These are phyloP conservation scores for Fusarium praegraminearum DNA, from an alignment of 2,329 filamentous ascomycete species.

Conservation along the genomic window DNA sequence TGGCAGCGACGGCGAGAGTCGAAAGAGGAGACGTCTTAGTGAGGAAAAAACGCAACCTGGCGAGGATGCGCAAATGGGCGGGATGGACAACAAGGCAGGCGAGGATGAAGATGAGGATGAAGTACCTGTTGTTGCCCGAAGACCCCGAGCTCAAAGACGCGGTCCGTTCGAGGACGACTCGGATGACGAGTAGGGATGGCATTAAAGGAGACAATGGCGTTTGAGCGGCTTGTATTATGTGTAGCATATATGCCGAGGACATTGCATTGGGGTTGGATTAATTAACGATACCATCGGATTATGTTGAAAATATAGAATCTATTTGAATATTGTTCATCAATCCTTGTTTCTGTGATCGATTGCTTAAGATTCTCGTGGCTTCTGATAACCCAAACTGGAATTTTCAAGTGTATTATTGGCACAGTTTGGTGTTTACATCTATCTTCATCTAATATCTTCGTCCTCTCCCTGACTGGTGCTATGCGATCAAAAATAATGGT, in stretches of 20 bases:
- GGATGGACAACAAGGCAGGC: slow-evolving; percentile 46
- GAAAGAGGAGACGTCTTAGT: slow-evolving; percentile 55
- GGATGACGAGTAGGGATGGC: slow-evolving; percentile 54
- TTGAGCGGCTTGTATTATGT: slow-evolving; percentile 5
- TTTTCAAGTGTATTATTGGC: neutral
- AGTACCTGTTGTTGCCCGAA: slow-evolving; percentile 51
- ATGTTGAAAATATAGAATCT: neutral
- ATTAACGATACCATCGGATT: slow-evolving; percentile 24
- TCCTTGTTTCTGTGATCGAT: neutral
- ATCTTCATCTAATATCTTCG: neutral
- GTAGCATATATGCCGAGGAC: neutral
- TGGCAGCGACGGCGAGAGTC: slow-evolving; percentile 51
- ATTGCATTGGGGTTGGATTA: slow-evolving; percentile 1
- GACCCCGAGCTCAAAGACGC: slow-evolving; percentile 58
- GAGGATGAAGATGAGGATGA: slow-evolving; percentile 49
- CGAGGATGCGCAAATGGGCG: slow-evolving; percentile 39
- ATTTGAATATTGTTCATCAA: neutral
- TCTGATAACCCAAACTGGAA: neutral
- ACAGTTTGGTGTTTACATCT: neutral
- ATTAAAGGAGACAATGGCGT: slow-evolving; percentile 26
- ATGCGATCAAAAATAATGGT: slow-evolving; percentile 9
- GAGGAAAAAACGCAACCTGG: slow-evolving; percentile 24
- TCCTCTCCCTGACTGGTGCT: neutral
- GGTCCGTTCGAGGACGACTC: slow-evolving; percentile 68
- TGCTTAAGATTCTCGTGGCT: neutral